Conservation (phyloP, 768 basidiomycete species). For the Fomitopsis pulvina region DNA sequence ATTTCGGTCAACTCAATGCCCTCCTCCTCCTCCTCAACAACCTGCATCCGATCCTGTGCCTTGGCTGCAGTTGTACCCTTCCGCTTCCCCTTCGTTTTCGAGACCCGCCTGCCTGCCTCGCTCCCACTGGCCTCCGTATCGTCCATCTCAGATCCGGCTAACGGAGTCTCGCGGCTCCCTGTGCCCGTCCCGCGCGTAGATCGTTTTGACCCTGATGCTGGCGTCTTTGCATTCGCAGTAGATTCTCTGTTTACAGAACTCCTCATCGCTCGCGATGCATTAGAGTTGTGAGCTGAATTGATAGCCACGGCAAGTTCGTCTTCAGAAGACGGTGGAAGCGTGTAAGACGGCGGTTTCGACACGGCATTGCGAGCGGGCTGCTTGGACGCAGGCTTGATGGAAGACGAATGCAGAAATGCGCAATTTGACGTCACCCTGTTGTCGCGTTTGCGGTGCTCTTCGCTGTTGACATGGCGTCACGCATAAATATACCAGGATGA, state of each 20-base stretch:
- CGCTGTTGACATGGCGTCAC: slow-evolving; percentile 31
- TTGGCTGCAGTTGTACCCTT: slow-evolving; percentile 11
- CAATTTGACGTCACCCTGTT: slow-evolving; percentile 38
- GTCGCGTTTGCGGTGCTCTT: slow-evolving; percentile 69
- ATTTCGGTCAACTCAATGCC: slow-evolving; percentile 5
- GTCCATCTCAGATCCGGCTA: slow-evolving; percentile 14
- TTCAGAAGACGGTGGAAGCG: slow-evolving; percentile 16
- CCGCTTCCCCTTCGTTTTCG: slow-evolving; percentile 21
- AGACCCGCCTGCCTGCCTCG: slow-evolving; percentile 19
- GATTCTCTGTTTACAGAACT: slow-evolving; percentile 17
- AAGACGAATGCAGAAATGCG: slow-evolving; percentile 32
- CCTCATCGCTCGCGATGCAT: slow-evolving; percentile 4
- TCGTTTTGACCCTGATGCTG: slow-evolving; percentile 11
- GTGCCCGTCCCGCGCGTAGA: slow-evolving; percentile 14
- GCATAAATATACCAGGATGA: not conserved
- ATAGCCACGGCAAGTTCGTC: slow-evolving; percentile 18
- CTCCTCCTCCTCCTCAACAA: slow-evolving; percentile 24
- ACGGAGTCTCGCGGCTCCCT: slow-evolving; percentile 3
- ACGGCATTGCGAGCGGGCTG: slow-evolving; percentile 23
- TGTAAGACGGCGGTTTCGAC: slow-evolving; percentile 16
- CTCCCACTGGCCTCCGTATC: slow-evolving; percentile 21
- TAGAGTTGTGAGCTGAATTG: slow-evolving; percentile 4
- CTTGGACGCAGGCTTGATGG: slow-evolving; percentile 18
- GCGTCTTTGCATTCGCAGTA: slow-evolving; percentile 12
- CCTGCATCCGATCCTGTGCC: slow-evolving; percentile 20